These are phyloP conservation scores for Pythium monospermum DNA, from an alignment of 352 stramenopile species.

Conservation along the genomic window DNA sequence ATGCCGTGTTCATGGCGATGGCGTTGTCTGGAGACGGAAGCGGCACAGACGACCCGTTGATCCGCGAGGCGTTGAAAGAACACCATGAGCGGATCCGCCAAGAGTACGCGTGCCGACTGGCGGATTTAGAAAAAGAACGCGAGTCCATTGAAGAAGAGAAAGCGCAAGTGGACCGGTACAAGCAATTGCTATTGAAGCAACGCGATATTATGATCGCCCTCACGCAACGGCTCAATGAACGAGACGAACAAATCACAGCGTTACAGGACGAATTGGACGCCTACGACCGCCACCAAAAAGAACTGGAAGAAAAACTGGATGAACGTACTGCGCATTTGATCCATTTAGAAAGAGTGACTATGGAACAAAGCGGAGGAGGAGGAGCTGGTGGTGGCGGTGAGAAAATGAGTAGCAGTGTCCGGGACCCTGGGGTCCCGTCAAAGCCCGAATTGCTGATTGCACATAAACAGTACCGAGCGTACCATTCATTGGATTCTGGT, in stretches of 20 bases:
- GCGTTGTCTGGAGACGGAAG: constrained; percentile 24
- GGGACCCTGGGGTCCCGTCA: too few species aligned
- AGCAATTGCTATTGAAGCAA: constrained; percentile 95
- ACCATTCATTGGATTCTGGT: constrained; percentile 16
- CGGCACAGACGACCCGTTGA: constrained; percentile 70
- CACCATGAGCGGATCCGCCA: constrained; percentile 88
- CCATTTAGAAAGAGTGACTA: constrained; percentile 88
- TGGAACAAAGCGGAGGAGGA: constrained; percentile 69
- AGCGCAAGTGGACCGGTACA: constrained; percentile 94
- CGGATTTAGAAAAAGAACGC: constrained; percentile 91
- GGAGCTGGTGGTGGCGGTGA: neutral
- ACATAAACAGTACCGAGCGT: constrained; percentile 62
- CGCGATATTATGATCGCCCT: constrained; percentile 96
- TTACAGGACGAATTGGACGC: constrained; percentile 93
- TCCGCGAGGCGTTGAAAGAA: constrained; percentile 82
- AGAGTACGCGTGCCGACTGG: constrained; percentile 89
- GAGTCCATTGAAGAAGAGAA: constrained; percentile 95
- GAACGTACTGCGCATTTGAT: constrained; percentile 93
- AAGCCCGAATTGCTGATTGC: constrained; percentile 49
- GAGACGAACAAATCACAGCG: constrained; percentile 94
- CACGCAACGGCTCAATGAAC: constrained; percentile 92
- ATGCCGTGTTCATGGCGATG: constrained; percentile 15
- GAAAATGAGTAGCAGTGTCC: neutral
- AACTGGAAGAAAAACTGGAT: constrained; percentile 92
- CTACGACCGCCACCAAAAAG: constrained; percentile 90